phyloP scores from a whole-genome alignment of 139 green algal species.

The Chlamydomonas schloesseri region DNA sequence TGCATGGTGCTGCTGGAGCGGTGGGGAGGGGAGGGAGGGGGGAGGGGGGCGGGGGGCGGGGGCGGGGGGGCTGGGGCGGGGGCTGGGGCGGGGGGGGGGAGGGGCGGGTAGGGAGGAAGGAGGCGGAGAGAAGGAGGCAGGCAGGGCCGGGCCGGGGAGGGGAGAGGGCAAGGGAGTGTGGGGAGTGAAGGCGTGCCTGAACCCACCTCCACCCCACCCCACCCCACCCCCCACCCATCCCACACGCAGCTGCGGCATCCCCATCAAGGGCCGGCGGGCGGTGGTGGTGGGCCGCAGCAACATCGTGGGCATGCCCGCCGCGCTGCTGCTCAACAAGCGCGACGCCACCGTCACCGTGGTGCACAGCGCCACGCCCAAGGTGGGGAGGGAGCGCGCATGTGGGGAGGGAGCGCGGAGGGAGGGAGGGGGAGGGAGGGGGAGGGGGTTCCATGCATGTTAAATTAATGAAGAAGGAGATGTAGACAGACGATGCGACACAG shows the following conservation, averaged over 20 bases:
- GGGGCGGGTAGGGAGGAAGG: no score
- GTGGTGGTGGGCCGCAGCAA: slow-evolving; percentile 95
- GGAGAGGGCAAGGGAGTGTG: no score
- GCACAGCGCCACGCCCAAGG: slow-evolving; percentile 77
- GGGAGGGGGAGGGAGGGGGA: neutral
- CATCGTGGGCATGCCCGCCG: slow-evolving; percentile 96
- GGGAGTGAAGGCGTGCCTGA: no score
- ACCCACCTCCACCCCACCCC: no score
- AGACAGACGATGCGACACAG: no score
- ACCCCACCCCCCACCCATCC: neutral
- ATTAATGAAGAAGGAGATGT: no score
- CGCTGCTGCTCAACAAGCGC: slow-evolving; percentile 87
- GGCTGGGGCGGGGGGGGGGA: no score
- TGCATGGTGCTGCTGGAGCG: slow-evolving; percentile 85
- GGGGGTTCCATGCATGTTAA: no score
- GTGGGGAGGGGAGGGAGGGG: neutral
- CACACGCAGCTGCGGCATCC: slow-evolving; percentile 31
- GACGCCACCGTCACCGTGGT: slow-evolving; percentile 92
- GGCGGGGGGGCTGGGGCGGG: no score
- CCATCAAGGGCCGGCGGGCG: slow-evolving; percentile 71
- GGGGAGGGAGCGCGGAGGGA: neutral
- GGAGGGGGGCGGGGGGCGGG: neutral
- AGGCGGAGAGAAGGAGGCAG: no score
- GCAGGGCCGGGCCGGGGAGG: no score
- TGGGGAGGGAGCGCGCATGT: neutral